These are phyloP conservation scores for Cryptococcus floricola DNA, from an alignment of 1,284 basidiomycete species.

Conservation along the genomic window DNA sequence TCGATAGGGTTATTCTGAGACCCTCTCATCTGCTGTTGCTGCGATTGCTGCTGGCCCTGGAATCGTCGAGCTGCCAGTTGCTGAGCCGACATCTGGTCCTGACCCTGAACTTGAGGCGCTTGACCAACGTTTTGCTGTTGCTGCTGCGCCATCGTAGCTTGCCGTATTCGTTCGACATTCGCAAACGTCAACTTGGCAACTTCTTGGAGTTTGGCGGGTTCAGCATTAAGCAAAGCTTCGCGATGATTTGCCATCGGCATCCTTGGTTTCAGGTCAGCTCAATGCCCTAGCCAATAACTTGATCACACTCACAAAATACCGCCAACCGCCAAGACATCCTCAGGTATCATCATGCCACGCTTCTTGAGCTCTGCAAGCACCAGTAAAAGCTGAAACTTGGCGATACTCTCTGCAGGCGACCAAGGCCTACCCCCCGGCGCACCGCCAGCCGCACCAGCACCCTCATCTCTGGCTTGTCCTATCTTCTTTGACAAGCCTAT, in stretches of 20 bases:
- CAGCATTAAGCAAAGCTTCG: slow-evolving; percentile 6
- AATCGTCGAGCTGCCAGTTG: neutral
- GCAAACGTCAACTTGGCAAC: slow-evolving; percentile 9
- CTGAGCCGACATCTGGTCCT: neutral
- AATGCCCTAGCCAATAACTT: neutral
- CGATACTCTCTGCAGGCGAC: slow-evolving; percentile 3
- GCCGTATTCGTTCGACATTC: neutral
- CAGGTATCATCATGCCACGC: slow-evolving; percentile 8
- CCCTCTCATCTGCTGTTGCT: slow-evolving; percentile 7
- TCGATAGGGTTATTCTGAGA: slow-evolving; percentile 18
- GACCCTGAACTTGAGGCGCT: slow-evolving; percentile 2
- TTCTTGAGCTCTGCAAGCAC: slow-evolving; percentile 15
- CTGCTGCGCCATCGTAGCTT: neutral
- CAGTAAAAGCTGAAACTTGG: slow-evolving; percentile 12
- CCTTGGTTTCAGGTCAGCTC: neutral
- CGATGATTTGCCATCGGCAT: slow-evolving; percentile 8
- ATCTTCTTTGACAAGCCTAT: neutral
- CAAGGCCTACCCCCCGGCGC: too few relatives aligned
- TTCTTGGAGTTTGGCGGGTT: slow-evolving; percentile 4
- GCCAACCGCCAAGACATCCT: slow-evolving; percentile 13
- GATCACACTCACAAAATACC: slow-evolving; percentile 8
- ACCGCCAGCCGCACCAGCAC: too few relatives aligned
- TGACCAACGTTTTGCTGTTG: neutral
- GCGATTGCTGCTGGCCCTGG: neutral
- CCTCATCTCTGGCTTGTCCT: too few relatives aligned